These are phyloP conservation scores for Pseudogymnoascus sp. DNA, from an alignment of 2,329 filamentous ascomycete species.

Conservation along the genomic window DNA sequence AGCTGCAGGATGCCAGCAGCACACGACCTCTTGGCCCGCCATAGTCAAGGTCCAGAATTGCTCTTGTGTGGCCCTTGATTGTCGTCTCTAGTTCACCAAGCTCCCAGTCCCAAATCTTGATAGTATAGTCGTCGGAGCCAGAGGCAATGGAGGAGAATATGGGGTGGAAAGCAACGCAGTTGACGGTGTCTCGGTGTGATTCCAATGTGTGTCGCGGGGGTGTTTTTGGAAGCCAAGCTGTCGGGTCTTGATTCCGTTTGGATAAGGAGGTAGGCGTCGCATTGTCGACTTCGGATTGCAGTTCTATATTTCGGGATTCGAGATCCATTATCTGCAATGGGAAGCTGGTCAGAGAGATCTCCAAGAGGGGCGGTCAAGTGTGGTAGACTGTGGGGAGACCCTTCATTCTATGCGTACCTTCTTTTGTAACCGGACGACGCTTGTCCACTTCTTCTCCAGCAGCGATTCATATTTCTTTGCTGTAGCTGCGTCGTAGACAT, in stretches of 20 bases:
- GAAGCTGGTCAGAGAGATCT: not conserved
- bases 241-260: conserved; percentile 73
- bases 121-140: conserved; percentile 84
- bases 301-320: conserved; percentile 62
- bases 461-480: conserved; percentile 91
- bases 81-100: conserved; percentile 83
- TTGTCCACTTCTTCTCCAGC: conserved; percentile 98
- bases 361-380: not conserved
- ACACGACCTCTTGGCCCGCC: conserved; percentile 76
- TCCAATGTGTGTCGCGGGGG: conserved; percentile 76
- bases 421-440: conserved; percentile 87
- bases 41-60: conserved; percentile 83
- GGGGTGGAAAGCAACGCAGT: conserved; percentile 86
- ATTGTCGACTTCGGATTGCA: conserved; percentile 80
- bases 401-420: conserved; percentile 52
- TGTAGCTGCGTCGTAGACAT: conserved; percentile 67
- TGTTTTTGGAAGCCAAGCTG: conserved; percentile 76
- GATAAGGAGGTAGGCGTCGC: conserved; percentile 70
- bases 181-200: conserved; percentile 74
- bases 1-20: conserved; percentile 62
- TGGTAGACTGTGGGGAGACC: not conserved
- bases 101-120: conserved; percentile 98
- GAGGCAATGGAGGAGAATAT: conserved; percentile 85
- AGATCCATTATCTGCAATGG: conserved; percentile 81
- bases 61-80: conserved; percentile 84